Evolutionary conservation across 2,329 filamentous ascomycete species (phyloP).

Genomic region (Pseudopyricularia cyperi): DNA sequence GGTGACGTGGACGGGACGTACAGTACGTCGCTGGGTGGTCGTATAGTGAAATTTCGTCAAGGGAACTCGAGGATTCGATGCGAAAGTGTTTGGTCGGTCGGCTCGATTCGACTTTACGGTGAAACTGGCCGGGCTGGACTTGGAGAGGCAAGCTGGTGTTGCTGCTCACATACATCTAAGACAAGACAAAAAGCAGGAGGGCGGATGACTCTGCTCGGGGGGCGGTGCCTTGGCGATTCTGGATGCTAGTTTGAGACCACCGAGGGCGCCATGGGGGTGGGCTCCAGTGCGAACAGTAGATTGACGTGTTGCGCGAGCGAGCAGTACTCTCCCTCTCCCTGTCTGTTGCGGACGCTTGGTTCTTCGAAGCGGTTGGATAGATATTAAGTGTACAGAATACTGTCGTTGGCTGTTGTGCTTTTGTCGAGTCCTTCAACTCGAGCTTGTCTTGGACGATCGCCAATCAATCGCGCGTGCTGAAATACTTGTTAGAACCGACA

Average conservation of each 20-base stretch:
- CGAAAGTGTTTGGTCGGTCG: not conserved
- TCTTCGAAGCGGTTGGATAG: no score
- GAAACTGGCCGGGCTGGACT: not conserved
- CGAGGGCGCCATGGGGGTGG: not conserved
- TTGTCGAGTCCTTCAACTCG: not conserved
- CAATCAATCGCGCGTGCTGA: not conserved
- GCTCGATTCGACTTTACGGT: not conserved
- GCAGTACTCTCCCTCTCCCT: no score
- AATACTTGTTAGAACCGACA: not conserved
- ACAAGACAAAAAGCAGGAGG: not conserved
- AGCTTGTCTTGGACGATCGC: not conserved
- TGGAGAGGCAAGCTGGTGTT: not conserved
- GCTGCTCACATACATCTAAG: not conserved
- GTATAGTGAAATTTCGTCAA: not conserved
- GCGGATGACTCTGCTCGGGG: not conserved
- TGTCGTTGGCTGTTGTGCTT: not conserved
- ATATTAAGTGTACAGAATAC: no score
- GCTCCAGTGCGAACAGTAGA: not conserved
- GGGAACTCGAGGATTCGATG: not conserved
- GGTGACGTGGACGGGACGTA: not conserved
- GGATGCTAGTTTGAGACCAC: not conserved
- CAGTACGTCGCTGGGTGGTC: not conserved
- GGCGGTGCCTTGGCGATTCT: not conserved
- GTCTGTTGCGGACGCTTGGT: no score
- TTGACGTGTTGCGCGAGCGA: not conserved